Conservation (phyloP, 2,329 filamentous ascomycete genomes). For the Aspergillus costaricaensis region DNA sequence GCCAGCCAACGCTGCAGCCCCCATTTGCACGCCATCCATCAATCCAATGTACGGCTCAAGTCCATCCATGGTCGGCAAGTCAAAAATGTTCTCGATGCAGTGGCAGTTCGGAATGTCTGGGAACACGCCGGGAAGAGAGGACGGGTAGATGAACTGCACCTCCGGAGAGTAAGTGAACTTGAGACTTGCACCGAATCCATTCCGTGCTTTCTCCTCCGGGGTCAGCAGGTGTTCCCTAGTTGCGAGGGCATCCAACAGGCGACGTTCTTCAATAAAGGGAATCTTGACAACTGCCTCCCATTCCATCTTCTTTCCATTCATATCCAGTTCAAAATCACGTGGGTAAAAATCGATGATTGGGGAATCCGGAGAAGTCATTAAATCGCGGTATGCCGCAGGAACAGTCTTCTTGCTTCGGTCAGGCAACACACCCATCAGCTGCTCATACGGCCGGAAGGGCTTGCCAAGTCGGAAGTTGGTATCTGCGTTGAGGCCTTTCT, state of each 20-base stretch:
- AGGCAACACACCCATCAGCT: constrained; percentile 96
- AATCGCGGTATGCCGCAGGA: constrained; percentile 77
- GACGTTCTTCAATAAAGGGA: constrained; percentile 92
- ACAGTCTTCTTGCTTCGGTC: constrained; percentile 98
- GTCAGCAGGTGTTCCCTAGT: constrained; percentile 78
- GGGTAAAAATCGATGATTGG: constrained; percentile 99
- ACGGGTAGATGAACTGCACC: constrained; percentile 79
- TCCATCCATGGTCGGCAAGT: constrained; percentile 88
- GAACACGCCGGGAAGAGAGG: constrained; percentile 84
- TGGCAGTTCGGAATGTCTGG: constrained; percentile 83
- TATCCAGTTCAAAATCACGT: constrained; percentile 93
- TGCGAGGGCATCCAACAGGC: constrained; percentile 81
- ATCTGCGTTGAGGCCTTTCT: constrained; percentile 80
- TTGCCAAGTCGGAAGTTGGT: constrained; percentile 92
- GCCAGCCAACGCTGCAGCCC: constrained; percentile 79
- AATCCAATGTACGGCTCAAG: constrained; percentile 82
- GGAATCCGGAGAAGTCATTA: constrained; percentile 89
- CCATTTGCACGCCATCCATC: constrained; percentile 80
- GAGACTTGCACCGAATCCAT: constrained; percentile 86
- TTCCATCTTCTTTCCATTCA: constrained; percentile 99
- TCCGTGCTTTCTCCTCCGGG: constrained; percentile 76
- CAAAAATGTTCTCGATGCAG: constrained; percentile 95
- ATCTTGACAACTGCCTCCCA: constrained; percentile 99
- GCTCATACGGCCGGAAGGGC: constrained; percentile 91
- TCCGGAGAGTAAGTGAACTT: constrained; percentile 87